Evolutionary conservation across 2,329 filamentous ascomycete species (phyloP), one percentile per base, ranked within the genome.

Genomic region (Ophiostoma sp.): DNA sequence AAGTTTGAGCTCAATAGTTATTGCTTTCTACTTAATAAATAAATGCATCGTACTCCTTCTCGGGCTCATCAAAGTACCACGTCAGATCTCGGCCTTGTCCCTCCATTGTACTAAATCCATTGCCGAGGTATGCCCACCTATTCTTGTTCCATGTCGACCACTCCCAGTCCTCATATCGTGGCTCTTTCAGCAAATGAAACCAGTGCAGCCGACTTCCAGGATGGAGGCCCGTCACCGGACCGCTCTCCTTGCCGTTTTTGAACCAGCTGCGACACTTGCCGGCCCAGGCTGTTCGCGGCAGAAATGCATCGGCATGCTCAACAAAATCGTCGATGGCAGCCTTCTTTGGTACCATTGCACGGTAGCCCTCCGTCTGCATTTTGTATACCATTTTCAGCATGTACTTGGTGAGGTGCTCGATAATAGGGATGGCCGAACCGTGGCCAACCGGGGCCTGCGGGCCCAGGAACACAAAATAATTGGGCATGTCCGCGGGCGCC

Each of bases 1-100:
- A 33, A 33, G 5, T 57, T 15, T 15, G 7, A 52, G n/a, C n/a
- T 6, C 2, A 31, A 13, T 57, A 7, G n/a, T 11, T 27, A 60
- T 33, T 31, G 23, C 8, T 31, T 60, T 10, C 23, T 15, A 60
- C 13, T 15, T 64, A 64, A 36, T 64, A 64, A 35, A 36, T n/a
- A 64, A 64, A 64, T n/a, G 60, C 31, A 20, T 69, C 72, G n/a
- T 92, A 87, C 67, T 88, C 80, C 66, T 85, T 81, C 52, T 82
- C 81, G 0, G 85, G 85, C 36, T 82, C 75, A 73, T 80, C 85
- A 71, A 81, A 79, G 71, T 81, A 82, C 72, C 78, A 81, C 0
- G 77, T 80, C 74, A 79, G 75, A 71, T 83, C 82, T 1, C 78
- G 76, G 2, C 77, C 79, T 67, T 80, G 79, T 57, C 77, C 76